Conservation (phyloP, 192 early-diverging fungal genomes). For the Coemansia sp. region DNA sequence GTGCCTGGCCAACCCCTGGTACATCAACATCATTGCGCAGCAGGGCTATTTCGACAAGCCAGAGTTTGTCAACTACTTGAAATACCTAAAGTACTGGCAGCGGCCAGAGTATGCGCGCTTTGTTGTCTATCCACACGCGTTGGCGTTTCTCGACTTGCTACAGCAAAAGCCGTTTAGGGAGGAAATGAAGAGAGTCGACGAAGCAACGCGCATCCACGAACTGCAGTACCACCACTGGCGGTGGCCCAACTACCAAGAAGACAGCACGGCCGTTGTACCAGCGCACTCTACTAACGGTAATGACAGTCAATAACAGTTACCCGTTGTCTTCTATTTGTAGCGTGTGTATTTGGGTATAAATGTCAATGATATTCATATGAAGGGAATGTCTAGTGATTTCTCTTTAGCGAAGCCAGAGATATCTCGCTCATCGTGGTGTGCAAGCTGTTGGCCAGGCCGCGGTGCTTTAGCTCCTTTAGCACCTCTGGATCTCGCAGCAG, state of each 20-base stretch:
- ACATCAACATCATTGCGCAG: conserved; percentile 89
- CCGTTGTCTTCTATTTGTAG: background rate
- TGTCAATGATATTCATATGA: background rate
- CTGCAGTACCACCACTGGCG: conserved; percentile 4
- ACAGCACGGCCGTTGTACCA: background rate
- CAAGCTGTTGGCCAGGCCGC: conserved; percentile 27
- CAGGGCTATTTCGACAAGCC: conserved; percentile 82
- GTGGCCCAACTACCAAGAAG: conserved; percentile 6
- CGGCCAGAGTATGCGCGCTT: conserved; percentile 87
- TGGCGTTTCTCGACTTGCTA: conserved; percentile 83
- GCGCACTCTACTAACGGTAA: conserved; percentile 3
- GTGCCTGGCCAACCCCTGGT: conserved; percentile 91
- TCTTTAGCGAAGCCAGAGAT: conserved; percentile 29
- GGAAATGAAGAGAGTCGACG: conserved; percentile 69
- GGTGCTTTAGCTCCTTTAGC: conserved; percentile 43
- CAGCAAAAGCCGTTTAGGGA: conserved; percentile 82
- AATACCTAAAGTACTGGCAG: conserved; percentile 90
- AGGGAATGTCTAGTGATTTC: background rate
- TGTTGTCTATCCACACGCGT: conserved; percentile 85
- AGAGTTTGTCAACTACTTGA: conserved; percentile 84
- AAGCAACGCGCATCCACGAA: conserved; percentile 68
- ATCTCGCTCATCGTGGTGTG: conserved; percentile 52
- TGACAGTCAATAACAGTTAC: background rate
- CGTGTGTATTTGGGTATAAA: background rate
- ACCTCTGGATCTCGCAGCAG: conserved; percentile 48